Base-by-base conservation (phyloP, 2,329 filamentous ascomycete species). In the Ploettnerulaceae sp. region DNA sequence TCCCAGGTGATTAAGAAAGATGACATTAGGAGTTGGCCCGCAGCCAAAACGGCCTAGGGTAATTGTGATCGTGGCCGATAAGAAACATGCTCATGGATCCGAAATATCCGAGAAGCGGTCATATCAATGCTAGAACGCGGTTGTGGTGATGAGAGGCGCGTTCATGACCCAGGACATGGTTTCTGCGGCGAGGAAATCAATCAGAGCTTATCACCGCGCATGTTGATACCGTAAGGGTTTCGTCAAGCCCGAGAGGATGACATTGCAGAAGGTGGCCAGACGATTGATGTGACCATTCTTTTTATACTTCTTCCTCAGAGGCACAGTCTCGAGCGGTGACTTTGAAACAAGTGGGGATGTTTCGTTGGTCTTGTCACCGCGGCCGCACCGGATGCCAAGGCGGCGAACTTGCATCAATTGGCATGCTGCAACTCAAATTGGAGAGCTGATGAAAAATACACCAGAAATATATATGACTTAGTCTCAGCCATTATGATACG, bases 161-260 rank as follows among this genome's bases (percentile, higher is more conserved):
- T 84, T 89, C 1, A 82, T 85, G 17, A 88, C 68, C 84, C 84
- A 89, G 0, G 83, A 86, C 1, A 84, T 83, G 8, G 79, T 78
- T 59, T 88, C 86, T 8, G 82, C 81, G 3, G 83, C 77, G 52
- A 79, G 71, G 59, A 88, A n/a, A n/a, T n/a, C n/a, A 88, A 55
- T 86, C 77, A n/a, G 82, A 86, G 35, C 81, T 84, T 54, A 88
- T 86, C 43, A 85, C 78, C 2, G 82, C 81, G 60, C 89, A 85
- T 1, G 80, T 85, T 2, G 84, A 80, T 0, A 83, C 84, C 61
- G 84, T 89, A 46, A 89, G 73, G 0, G 84, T 89, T 3, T 80
- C 77, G 61, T 89, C 84, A 88, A 87, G 2, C 77, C 79, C 20
- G 75, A 76, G 7, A 84, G 70, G 48, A 84, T 83, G 5, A 83